These are phyloP conservation scores for Ramaria rubella DNA, from an alignment of 768 basidiomycete genomes.

Conservation along the genomic window DNA sequence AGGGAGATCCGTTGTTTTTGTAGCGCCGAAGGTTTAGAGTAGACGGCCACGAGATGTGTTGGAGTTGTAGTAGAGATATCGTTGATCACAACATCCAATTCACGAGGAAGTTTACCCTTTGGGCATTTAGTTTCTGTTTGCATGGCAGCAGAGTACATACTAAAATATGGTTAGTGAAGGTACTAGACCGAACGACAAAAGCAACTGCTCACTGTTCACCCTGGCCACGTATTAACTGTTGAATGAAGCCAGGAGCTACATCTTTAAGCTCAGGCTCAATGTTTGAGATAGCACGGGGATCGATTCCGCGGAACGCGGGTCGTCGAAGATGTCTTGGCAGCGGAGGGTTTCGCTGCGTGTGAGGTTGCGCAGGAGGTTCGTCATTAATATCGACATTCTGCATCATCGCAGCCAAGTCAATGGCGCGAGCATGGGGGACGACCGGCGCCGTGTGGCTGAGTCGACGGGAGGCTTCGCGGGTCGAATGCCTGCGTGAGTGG, in stretches of 20 bases:
- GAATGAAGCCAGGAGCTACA: conserved; percentile 59
- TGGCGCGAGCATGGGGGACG: neutral
- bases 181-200: neutral
- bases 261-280: conserved; percentile 44
- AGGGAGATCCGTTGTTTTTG: conserved; percentile 29
- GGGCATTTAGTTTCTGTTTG: neutral
- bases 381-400: neutral
- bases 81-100: conserved; percentile 37
- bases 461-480: conserved; percentile 7
- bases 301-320: conserved; percentile 52
- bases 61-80: conserved; percentile 24
- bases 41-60: conserved; percentile 29
- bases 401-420: neutral
- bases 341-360: conserved; percentile 44
- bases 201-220: neutral
- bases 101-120: conserved; percentile 34
- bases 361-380: neutral
- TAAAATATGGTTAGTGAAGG: neutral
- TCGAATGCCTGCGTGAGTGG: conserved; percentile 1
- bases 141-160: neutral
- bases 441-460: neutral
- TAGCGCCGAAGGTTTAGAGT: conserved; percentile 17
- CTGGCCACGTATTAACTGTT: neutral
- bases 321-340: conserved; percentile 64
- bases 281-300: conserved; percentile 47